These are phyloP conservation scores for Rutstroemia sp. DNA, from an alignment of 2,329 filamentous ascomycete species.

Conservation along the genomic window DNA sequence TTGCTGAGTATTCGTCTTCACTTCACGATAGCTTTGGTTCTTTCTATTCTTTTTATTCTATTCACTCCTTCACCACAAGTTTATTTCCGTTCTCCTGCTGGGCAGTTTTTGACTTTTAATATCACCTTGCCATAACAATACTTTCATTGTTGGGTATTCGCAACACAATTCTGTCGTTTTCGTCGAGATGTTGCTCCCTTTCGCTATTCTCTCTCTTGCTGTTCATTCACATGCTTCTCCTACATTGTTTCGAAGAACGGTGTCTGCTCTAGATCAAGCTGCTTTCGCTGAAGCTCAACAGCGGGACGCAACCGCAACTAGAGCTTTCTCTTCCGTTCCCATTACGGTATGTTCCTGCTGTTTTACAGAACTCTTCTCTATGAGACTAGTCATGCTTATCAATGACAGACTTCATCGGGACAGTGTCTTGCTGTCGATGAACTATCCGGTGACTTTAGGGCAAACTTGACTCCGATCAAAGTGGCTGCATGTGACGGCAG, in stretches of 20 bases:
- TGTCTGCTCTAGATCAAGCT: conserved; percentile 4
- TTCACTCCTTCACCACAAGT: background rate
- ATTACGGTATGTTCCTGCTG: conserved; percentile 31
- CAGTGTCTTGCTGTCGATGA: conserved; percentile 38
- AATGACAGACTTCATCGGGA: conserved; percentile 26
- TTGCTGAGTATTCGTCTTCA: background rate
- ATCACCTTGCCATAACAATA: background rate
- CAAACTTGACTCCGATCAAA: conserved; percentile 38
- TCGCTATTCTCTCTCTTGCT: conserved; percentile 1
- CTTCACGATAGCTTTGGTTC: background rate
- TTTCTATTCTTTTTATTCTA: background rate
- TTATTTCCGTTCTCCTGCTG: background rate
- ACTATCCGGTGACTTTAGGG: conserved; percentile 39
- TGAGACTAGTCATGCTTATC: background rate
- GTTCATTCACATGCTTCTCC: conserved; percentile 1
- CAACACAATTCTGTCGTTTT: background rate
- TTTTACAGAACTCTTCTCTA: background rate
- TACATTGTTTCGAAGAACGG: background rate
- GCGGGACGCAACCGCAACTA: conserved; percentile 35
- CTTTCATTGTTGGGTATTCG: background rate
- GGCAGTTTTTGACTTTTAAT: background rate
- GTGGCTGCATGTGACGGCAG: conserved; percentile 34
- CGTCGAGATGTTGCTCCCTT: background rate
- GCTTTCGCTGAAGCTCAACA: conserved; percentile 38
- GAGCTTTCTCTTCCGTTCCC: conserved; percentile 33